phyloP scores from a whole-genome alignment of 306 rosid species.

The Benincasa hispida region DNA sequence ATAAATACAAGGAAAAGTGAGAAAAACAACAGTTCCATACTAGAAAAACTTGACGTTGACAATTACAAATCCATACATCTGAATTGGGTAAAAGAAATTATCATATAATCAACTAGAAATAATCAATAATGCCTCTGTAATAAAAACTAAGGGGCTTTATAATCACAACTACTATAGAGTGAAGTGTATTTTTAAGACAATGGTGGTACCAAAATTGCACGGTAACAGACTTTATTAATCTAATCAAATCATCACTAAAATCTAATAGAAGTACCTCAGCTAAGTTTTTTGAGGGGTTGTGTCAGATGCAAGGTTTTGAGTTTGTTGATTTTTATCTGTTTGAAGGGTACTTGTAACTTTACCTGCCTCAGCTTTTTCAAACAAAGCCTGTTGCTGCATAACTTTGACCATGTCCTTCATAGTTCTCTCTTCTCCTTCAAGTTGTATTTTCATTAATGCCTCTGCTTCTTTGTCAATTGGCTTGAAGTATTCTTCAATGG shows the following conservation, averaged over 20 bases:
- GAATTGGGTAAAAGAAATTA: background rate
- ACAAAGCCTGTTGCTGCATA: slow-evolving; percentile 56
- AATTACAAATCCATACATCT: background rate
- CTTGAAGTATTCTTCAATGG: slow-evolving; percentile 80
- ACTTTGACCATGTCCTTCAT: slow-evolving; percentile 51
- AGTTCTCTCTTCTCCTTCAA: slow-evolving; percentile 58
- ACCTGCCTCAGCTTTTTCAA: slow-evolving; percentile 28
- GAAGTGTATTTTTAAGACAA: background rate
- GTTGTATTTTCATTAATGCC: slow-evolving; percentile 52
- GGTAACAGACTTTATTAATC: background rate
- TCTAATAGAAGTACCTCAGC: slow-evolving; percentile 16
- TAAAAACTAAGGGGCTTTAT: background rate
- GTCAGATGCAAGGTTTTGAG: slow-evolving; percentile 20
- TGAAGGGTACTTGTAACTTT: slow-evolving; percentile 15
- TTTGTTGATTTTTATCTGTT: slow-evolving; percentile 15
- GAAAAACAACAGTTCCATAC: background rate
- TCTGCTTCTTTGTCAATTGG: slow-evolving; percentile 81
- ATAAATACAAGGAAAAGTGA: background rate
- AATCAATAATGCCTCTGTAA: slow-evolving; percentile 1
- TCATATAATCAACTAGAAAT: background rate
- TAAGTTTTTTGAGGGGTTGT: slow-evolving; percentile 23
- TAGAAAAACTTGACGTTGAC: background rate
- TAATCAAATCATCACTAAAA: background rate
- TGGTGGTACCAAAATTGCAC: slow-evolving; percentile 3
- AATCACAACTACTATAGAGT: background rate